Evolutionary conservation across 345 rosid species (phyloP).

Genomic region (Citrus glauca): DNA sequence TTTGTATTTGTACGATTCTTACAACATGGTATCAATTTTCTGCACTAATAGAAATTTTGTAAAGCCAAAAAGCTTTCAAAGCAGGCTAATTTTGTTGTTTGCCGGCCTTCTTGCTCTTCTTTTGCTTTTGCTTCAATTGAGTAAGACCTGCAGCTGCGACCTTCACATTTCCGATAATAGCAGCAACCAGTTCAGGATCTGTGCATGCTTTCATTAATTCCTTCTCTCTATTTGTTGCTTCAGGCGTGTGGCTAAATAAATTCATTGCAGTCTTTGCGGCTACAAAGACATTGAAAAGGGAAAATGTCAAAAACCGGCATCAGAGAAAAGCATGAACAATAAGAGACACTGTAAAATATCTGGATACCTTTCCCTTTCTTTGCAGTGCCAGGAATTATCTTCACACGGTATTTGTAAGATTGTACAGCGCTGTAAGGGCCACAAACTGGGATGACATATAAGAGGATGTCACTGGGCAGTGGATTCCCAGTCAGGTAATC

Average conservation of each 20-base stretch:
- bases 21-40: background rate
- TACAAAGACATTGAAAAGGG: slow-evolving; percentile 4
- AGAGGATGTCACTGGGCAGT: slow-evolving; percentile 65
- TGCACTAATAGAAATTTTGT: too few relatives aligned
- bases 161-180: slow-evolving; percentile 88
- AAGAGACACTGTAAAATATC: background rate
- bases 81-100: slow-evolving; percentile 24
- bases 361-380: slow-evolving; percentile 89
- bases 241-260: slow-evolving; percentile 82
- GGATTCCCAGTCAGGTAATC: slow-evolving; percentile 93
- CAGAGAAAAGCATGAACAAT: background rate
- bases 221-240: slow-evolving; percentile 79
- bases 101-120: slow-evolving; percentile 69
- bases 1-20: background rate
- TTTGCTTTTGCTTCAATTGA: slow-evolving; percentile 95
- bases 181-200: slow-evolving; percentile 89
- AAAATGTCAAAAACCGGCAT: background rate
- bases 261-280: slow-evolving; percentile 94
- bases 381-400: slow-evolving; percentile 84
- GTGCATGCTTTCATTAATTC: slow-evolving; percentile 96
- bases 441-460: slow-evolving; percentile 85
- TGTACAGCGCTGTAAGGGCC: slow-evolving; percentile 92
- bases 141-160: slow-evolving; percentile 87
- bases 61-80: background rate
- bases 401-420: slow-evolving; percentile 83